Base-by-base conservation (phyloP, 2,329 filamentous ascomycete species). In the Lecanicillium sp. region DNA sequence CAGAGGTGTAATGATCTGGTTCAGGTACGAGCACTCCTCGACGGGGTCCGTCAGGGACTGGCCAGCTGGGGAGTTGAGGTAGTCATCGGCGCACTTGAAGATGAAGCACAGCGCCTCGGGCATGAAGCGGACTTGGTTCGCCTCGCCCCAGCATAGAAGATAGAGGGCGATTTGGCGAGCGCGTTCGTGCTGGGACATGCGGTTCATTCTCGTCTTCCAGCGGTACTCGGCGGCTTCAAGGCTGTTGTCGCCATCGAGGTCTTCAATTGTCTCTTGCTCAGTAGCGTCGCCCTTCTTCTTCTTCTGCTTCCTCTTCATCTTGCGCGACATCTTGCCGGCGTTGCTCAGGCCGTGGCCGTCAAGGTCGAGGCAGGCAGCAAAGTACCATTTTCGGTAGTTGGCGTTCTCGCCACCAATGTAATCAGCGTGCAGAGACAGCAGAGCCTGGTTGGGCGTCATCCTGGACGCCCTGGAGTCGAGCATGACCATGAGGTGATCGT, bases 151-250 rank as follows among this genome's bases (percentile, higher is more conserved):
- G 65, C 87, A 94, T 36, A 97, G 77, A 7, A 98, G 74, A 60
- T 87, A 98, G 2, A 98, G 72, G 4, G 89, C 90, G 37, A 98
- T 66, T 62, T 98, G 92, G 19, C 92, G 86, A 33, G 92, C 81
- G 42, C 92, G 82, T 49, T 98, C 92, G 57, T 97, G 89, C 65
- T 97, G 92, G 2, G 92, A 97, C 92, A 98, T 97, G 53, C 87
- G 82, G 69, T 97, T 98, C 92, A 98, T 98, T 40, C 89, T 81
- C 1, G 88, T 94, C 72, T 97, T 98, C 92, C 92, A 98, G 45
- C 92, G 80, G 62, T 90, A 98, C 61, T 97, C 90, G 2, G 92
- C 92, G 28, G 92, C 92, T 62, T 98, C 92, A 25, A 98, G 70
- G 51, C 88, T 96, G 68, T 96, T 92, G 56, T 98, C 92, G 6